Evolutionary conservation across 495 filamentous ascomycete genomes (phyloP).

Genomic region (Lindgomyces ingoldianus): DNA sequence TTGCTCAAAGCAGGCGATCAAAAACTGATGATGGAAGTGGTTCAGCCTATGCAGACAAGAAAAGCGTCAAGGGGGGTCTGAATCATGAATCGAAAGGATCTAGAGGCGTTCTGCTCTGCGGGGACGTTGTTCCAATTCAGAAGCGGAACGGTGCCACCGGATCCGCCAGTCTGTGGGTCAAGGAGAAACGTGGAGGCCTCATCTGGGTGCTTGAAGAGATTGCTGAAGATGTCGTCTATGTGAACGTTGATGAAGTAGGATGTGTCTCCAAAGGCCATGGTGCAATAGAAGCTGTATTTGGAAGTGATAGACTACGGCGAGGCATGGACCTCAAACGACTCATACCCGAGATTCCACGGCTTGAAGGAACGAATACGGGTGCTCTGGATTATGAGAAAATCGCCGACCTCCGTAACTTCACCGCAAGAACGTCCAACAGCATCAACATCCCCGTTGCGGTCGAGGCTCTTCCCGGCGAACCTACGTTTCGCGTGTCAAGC

Average conservation of each 20-base stretch:
- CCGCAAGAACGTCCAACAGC: slow-evolving; percentile 69
- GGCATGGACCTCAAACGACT: slow-evolving; percentile 74
- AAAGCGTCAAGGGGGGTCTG: slow-evolving; percentile 43
- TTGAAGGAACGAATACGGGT: slow-evolving; percentile 60
- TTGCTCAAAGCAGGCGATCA: slow-evolving; percentile 54
- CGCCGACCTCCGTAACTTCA: slow-evolving; percentile 71
- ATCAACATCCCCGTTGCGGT: slow-evolving; percentile 79
- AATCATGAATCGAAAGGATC: slow-evolving; percentile 70
- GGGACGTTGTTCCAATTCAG: slow-evolving; percentile 94
- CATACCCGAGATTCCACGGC: slow-evolving; percentile 77
- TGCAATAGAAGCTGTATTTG: slow-evolving; percentile 76
- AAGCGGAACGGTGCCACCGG: slow-evolving; percentile 91
- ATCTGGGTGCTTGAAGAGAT: slow-evolving; percentile 99
- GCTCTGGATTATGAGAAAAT: slow-evolving; percentile 72
- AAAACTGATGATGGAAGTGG: slow-evolving; percentile 77
- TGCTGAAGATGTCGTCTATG: slow-evolving; percentile 80
- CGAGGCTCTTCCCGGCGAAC: slow-evolving; percentile 61
- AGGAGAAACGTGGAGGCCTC: slow-evolving; percentile 88
- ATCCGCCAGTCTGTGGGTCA: slow-evolving; percentile 94
- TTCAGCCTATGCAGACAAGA: slow-evolving; percentile 55
- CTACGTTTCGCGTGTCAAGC: slow-evolving; percentile 78
- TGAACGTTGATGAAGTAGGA: slow-evolving; percentile 73
- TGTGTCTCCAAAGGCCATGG: slow-evolving; percentile 67
- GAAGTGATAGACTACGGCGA: slow-evolving; percentile 61
- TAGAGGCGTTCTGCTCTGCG: slow-evolving; percentile 88